Evolutionary conservation across 2,329 filamentous ascomycete species (phyloP), one percentile per base, ranked within the genome.

Genomic region (Akanthomyces uredinophilus): DNA sequence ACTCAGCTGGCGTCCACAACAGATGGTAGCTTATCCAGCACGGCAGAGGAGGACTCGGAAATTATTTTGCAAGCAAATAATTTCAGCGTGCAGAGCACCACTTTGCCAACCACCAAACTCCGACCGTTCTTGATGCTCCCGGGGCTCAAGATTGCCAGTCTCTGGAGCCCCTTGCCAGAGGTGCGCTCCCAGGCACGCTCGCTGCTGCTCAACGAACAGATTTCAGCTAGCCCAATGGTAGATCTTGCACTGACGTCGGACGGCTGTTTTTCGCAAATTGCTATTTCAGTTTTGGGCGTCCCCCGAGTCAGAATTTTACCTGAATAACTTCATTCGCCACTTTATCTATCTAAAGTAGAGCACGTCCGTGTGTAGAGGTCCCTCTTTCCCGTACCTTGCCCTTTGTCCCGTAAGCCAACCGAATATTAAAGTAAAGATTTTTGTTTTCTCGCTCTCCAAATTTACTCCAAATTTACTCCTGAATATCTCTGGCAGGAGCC

Each of bases 71-170:
- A 24, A 18, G 37, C 27, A 14, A 22, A 4, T 10, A 27, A 10
- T 5, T 37, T 35, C 4, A 46, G n/a, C 39, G n/a, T 5, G 13
- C 43, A 32, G 2, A 41, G 14, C 14, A 7, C 13, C 32, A 32
- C 50, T 13, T 22, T 8, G 5, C 32, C 44, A 10, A n/a, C 6
- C 22, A 61, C 20, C 35, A 61, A 61, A 20, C 22, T 43, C 10
- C 29, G 59, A 16, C 50, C 41, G 22, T 49, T 50, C 20, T 55
- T 61, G 50, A 53, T 61, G 43, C 59, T 61, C 4, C 43, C 51
- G 5, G 22, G 44, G 10, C 59, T 55, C 59, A 61, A 61, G 43
- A 61, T 61, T 32, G 22, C 44, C 22, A 61, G 59, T 20, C 14
- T 55, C 14, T 61, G 43, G 51, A 50, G 51, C 16, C 50, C 24